Evolutionary conservation across 2,329 filamentous ascomycete genomes (phyloP).

Genomic region (Verticillium tricorpus): DNA sequence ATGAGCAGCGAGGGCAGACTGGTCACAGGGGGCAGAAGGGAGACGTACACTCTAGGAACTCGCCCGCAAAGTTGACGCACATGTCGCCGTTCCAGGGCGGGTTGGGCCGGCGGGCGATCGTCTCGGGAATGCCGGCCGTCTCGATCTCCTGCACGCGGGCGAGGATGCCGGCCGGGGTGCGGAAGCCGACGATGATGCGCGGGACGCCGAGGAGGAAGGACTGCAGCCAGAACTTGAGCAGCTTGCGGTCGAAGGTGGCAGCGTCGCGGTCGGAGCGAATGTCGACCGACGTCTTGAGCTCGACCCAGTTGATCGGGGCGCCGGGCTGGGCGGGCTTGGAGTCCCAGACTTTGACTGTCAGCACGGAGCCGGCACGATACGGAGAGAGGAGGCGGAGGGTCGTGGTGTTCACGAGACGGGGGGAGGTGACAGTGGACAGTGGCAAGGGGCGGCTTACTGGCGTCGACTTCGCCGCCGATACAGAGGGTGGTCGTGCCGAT

Average conservation of each 20-base stretch:
- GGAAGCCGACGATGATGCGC: conserved; percentile 86
- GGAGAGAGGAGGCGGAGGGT: neutral
- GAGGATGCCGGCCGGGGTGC: conserved; percentile 68
- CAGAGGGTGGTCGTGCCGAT: conserved; percentile 73
- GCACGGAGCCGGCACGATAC: neutral
- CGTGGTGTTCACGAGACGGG: neutral
- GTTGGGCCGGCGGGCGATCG: conserved; percentile 62
- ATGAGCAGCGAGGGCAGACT: too few species aligned
- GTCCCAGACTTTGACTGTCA: conserved; percentile 64
- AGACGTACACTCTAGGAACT: conserved; percentile 78
- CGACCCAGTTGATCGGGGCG: conserved; percentile 82
- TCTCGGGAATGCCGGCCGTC: conserved; percentile 72
- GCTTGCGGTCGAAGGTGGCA: conserved; percentile 78
- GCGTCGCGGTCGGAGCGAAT: conserved; percentile 64
- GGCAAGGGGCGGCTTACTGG: too few species aligned
- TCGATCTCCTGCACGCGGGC: conserved; percentile 71
- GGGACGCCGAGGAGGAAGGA: conserved; percentile 91
- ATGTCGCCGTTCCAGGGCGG: conserved; percentile 84
- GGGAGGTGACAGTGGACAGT: too few species aligned
- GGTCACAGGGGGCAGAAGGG: too few species aligned
- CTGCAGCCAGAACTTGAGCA: conserved; percentile 96
- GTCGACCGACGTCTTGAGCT: conserved; percentile 84
- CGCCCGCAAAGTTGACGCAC: conserved; percentile 84
- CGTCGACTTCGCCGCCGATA: conserved; percentile 91
- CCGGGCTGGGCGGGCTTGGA: conserved; percentile 63